A percentile compares a stretch with the other conserved stretches of the same genome.
Conservation (phyloP, 2,329 filamentous ascomycete species). For the Aspergillus candidus region DNA sequence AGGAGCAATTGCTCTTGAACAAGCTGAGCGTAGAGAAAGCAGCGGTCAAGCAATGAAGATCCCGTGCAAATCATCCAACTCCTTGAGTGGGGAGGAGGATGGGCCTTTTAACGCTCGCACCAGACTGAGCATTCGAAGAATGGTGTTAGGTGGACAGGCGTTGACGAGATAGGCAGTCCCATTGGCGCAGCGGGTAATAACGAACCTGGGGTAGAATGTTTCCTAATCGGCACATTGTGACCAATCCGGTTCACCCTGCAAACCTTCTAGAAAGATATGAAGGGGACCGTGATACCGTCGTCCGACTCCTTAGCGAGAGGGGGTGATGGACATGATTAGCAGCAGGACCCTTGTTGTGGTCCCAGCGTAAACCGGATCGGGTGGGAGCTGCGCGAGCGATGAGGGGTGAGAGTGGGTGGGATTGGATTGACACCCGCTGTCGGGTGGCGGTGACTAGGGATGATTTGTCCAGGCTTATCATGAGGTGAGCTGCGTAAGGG, state of each 20-base stretch:
- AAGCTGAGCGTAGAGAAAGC: too few relatives aligned
- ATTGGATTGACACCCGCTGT: slow-evolving; percentile 8
- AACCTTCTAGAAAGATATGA: slow-evolving; percentile 17
- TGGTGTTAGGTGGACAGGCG: slow-evolving; percentile 10
- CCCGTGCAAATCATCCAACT: slow-evolving; percentile 7
- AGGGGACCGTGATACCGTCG: slow-evolving; percentile 7
- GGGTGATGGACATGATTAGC: slow-evolving; percentile 13
- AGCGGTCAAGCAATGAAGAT: slow-evolving; percentile 2
- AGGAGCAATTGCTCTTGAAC: not conserved
- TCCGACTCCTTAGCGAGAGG: slow-evolving; percentile 9
- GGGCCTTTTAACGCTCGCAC: slow-evolving; percentile 13
- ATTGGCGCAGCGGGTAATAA: slow-evolving; percentile 7
- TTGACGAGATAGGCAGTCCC: slow-evolving; percentile 12
- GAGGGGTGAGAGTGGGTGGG: slow-evolving; percentile 5
- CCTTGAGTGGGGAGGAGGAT: slow-evolving; percentile 6
- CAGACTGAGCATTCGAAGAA: slow-evolving; percentile 6
- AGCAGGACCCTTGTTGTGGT: not conserved
- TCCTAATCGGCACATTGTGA: slow-evolving; percentile 7
- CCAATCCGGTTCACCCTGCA: slow-evolving; percentile 12
- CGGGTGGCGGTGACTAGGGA: slow-evolving; percentile 3
- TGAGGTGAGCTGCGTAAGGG: not conserved
- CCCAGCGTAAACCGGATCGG: slow-evolving; percentile 14
- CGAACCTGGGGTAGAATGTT: slow-evolving; percentile 28
- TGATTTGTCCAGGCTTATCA: slow-evolving; percentile 15
- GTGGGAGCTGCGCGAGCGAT: slow-evolving; percentile 8